Evolutionary conservation across 169 alveolate genomes (phyloP).

Genomic region (Cryptosporidium sp.): DNA sequence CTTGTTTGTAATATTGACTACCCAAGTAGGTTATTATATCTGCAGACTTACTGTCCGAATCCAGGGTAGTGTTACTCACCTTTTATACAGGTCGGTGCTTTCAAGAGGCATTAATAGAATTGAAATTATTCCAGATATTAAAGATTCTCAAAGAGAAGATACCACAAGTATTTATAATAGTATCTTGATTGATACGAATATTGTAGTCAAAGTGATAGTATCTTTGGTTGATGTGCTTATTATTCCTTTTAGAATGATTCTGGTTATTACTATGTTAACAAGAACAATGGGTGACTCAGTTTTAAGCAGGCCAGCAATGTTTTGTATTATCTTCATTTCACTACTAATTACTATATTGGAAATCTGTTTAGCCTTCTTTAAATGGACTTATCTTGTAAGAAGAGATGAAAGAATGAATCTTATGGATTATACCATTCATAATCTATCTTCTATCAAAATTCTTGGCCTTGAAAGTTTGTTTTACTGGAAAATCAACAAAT

Average conservation of each 20-base stretch:
- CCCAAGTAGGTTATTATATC: conserved; percentile 57
- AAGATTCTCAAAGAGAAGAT: conserved; percentile 20
- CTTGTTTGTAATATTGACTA: conserved; percentile 14
- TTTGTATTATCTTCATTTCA: conserved; percentile 43
- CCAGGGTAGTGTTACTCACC: conserved; percentile 72
- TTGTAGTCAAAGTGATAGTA: conserved; percentile 16
- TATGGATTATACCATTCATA: conserved; percentile 50
- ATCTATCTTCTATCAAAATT: conserved; percentile 33
- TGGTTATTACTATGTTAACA: conserved; percentile 18
- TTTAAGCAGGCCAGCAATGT: conserved; percentile 52
- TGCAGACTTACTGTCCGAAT: conserved; percentile 59
- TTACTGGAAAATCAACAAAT: conserved; percentile 39
- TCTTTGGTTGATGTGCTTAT: conserved; percentile 59
- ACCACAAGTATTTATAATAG: conserved; percentile 50
- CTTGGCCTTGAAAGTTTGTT: conserved; percentile 47
- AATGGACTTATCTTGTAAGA: conserved; percentile 46
- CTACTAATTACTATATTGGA: conserved; percentile 29
- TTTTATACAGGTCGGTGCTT: conserved; percentile 48
- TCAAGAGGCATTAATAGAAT: conserved; percentile 62
- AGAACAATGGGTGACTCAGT: conserved; percentile 63
- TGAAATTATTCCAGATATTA: background rate
- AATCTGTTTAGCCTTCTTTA: conserved; percentile 46
- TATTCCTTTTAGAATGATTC: conserved; percentile 45
- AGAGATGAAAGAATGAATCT: conserved; percentile 64
- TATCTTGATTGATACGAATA: conserved; percentile 56